Evolutionary conservation across 345 rosid genomes (phyloP), one percentile per base, ranked within the genome.

Genomic region (Conringia planisiliqua): DNA sequence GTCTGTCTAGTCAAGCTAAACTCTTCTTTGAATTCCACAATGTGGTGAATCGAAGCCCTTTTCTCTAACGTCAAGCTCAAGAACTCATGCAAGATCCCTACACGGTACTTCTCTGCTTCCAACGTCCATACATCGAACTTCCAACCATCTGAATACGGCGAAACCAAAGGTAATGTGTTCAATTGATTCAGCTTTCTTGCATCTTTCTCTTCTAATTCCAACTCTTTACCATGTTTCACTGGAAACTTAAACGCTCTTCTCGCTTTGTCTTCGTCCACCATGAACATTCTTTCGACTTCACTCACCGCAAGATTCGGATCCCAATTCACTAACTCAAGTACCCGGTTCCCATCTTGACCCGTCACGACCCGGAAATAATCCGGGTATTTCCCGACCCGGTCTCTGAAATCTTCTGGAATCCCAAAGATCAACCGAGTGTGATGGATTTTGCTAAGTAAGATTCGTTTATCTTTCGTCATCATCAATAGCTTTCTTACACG

Each of bases 11-110:
- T 94, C 88, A 94, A 83, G 68, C 87, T 87, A 71, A 94, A 85
- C 80, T 91, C 97, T 68, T 94, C 95, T 83, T 83, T 94, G 51
- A 91, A 94, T 81, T 91, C 98, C 50, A 91, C 95, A 68, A 94
- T 84, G 32, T 91, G 95, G 80, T 91, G 98, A 68, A 94, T 91
- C 12, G 88, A 85, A 3, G 97, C 97, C 57, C 90, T 77, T 76
- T 90, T 91, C 88, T 94, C 97, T 80, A 92, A 77, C 1, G 97
- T 88, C 89, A 95, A 84, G 85, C 85, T 90, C 83, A 92, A 78
- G 70, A 94, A 89, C 86, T 93, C 98, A 11, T 93, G 97, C 57
- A 89, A 47, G 64, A 93, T 42, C 18, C 98, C 97, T 2, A 91
- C 86, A 57, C 97, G 82, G 16, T 93, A 88, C 76, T 93, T 93